Evolutionary conservation across 2,329 filamentous ascomycete species (phyloP).

Genomic region (Talaromyces sp.): DNA sequence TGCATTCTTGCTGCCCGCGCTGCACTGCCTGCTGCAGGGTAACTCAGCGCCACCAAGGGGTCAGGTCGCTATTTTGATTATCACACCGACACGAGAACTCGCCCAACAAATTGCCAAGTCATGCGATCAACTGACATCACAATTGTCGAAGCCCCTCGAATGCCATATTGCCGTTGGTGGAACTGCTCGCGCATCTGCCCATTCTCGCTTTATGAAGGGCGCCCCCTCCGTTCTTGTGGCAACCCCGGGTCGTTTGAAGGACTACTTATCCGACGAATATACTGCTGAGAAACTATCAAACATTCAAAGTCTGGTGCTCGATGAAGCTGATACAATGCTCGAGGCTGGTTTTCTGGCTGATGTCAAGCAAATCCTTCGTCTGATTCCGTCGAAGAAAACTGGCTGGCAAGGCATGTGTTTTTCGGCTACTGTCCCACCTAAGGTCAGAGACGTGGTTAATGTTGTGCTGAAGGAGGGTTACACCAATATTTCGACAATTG

Average conservation of each 20-base stretch:
- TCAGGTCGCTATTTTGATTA: conserved; percentile 50
- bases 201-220: conserved; percentile 32
- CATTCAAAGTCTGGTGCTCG: conserved; percentile 54
- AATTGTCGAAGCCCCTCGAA: conserved; percentile 41
- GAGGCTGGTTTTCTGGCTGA: conserved; percentile 51
- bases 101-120: conserved; percentile 55
- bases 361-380: conserved; percentile 54
- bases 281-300: conserved; percentile 49
- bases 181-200: conserved; percentile 32
- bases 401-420: conserved; percentile 69
- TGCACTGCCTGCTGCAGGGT: conserved; percentile 49
- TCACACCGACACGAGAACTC: conserved; percentile 54
- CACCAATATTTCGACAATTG: conserved; percentile 83
- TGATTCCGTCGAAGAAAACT: conserved; percentile 53
- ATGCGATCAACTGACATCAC: conserved; percentile 47
- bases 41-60: conserved; percentile 30
- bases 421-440: conserved; percentile 82
- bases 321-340: conserved; percentile 42
- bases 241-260: conserved; percentile 52
- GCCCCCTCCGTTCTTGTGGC: conserved; percentile 47
- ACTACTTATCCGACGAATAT: conserved; percentile 48
- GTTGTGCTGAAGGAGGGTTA: conserved; percentile 65
- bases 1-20: conserved; percentile 51
- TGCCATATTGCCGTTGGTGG: conserved; percentile 52
- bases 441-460: conserved; percentile 77